phyloP scores from a whole-genome alignment of 306 rosid genomes.

The Cotoneaster glaucophyllus region DNA sequence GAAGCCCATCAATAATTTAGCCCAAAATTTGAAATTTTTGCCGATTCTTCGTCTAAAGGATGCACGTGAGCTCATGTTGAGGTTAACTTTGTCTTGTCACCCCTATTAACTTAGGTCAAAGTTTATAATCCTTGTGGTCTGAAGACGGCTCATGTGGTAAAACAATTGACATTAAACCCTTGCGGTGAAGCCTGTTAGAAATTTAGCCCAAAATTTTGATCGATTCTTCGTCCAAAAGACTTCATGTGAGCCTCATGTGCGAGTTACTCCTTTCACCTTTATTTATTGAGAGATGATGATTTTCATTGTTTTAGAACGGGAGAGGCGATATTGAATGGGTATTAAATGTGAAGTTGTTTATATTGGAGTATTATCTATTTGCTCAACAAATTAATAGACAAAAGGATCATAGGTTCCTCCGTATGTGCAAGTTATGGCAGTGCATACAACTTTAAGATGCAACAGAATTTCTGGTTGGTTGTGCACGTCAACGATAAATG shows the following conservation, averaged over 20 bases:
- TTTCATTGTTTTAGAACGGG: neutral
- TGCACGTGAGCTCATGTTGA: neutral
- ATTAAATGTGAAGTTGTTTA: too few relatives aligned
- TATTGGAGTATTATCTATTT: too few relatives aligned
- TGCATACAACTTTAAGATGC: neutral
- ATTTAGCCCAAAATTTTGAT: neutral
- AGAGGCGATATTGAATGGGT: neutral
- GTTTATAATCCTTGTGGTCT: neutral
- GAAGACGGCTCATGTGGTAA: neutral
- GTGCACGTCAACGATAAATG: neutral
- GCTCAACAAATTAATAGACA: too few relatives aligned
- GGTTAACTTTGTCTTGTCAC: neutral
- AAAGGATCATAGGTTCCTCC: too few relatives aligned
- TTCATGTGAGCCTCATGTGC: neutral
- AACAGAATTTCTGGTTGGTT: too few relatives aligned
- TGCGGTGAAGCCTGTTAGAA: neutral
- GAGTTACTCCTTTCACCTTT: neutral
- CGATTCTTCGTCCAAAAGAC: neutral
- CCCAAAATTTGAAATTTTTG: neutral
- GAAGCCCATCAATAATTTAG: neutral
- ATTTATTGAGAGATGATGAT: neutral
- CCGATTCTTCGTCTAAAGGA: too few relatives aligned
- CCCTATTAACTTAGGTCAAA: neutral
- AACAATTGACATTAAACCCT: neutral
- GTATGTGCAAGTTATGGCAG: neutral